Evolutionary conservation across 2,329 filamentous ascomycete species (phyloP).

Genomic region (Penicillium sp.): DNA sequence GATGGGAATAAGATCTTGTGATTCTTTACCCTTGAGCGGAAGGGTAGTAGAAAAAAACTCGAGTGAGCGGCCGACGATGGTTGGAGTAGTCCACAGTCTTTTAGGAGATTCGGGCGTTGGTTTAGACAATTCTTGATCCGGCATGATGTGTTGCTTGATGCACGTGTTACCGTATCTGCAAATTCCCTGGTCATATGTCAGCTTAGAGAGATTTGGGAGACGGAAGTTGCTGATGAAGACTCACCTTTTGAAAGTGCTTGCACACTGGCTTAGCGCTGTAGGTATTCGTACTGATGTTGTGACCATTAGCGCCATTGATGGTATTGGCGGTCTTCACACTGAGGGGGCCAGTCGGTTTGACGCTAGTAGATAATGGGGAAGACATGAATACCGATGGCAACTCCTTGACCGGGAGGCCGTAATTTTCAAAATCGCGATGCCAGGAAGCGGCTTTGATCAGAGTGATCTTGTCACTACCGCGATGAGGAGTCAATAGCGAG

Average conservation of each 20-base stretch:
- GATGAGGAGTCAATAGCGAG: conserved; percentile 55
- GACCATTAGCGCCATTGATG: conserved; percentile 1
- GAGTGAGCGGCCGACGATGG: conserved; percentile 16
- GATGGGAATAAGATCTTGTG: conserved; percentile 41
- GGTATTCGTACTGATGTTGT: conserved; percentile 1
- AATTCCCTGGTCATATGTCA: conserved; percentile 25
- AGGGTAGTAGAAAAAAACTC: conserved; percentile 22
- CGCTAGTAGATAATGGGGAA: conserved; percentile 29
- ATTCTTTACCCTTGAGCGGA: conserved; percentile 17
- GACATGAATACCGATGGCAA: conserved; percentile 54
- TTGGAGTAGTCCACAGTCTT: conserved; percentile 10
- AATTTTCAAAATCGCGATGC: conserved; percentile 52
- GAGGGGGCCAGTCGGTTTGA: conserved; percentile 2
- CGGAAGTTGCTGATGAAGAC: background rate
- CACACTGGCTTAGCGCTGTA: conserved; percentile 24
- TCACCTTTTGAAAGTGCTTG: conserved; percentile 36
- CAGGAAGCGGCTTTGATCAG: conserved; percentile 54
- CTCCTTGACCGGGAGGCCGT: conserved; percentile 53
- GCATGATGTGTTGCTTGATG: conserved; percentile 30
- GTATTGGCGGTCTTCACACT: conserved; percentile 11
- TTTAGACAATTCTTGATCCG: conserved; percentile 25
- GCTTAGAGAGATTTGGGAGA: background rate
- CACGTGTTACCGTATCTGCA: conserved; percentile 34
- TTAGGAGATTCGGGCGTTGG: conserved; percentile 16
- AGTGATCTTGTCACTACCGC: conserved; percentile 53